Evolutionary conservation across 805 yeast genomes (phyloP).

Genomic region (Kodamaea lidongshanica): DNA sequence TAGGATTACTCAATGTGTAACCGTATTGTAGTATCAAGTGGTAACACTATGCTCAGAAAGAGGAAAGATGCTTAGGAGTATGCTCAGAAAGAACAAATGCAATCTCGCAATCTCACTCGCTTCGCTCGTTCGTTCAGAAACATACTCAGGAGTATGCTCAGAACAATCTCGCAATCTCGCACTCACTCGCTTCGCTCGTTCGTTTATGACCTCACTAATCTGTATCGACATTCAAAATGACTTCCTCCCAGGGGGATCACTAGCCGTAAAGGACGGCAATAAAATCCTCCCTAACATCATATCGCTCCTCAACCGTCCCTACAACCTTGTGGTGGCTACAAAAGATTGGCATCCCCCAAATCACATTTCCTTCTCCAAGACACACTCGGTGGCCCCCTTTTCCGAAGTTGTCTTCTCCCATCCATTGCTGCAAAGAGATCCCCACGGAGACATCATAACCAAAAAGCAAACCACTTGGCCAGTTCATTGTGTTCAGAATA

Average conservation of each 20-base stretch:
- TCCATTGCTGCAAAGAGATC: conserved; percentile 37
- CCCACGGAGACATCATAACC: conserved; percentile 19
- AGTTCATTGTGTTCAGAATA: conserved; percentile 75
- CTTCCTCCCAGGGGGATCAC: conserved; percentile 68
- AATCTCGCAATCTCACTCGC: no score
- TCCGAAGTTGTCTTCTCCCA: conserved; percentile 42
- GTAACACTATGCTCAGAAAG: no score
- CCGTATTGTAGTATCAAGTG: no score
- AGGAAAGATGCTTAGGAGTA: no score
- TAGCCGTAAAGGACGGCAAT: conserved; percentile 67
- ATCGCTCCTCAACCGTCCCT: conserved; percentile 31
- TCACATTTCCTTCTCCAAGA: conserved; percentile 79
- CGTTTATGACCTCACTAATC: conserved; percentile 49
- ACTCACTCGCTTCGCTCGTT: no score
- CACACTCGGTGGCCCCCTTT: conserved; percentile 50
- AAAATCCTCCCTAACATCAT: conserved; percentile 48
- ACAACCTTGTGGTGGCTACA: conserved; percentile 66
- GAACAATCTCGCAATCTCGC: no score
- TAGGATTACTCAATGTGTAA: no score
- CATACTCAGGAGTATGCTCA: no score
- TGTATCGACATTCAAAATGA: conserved; percentile 84
- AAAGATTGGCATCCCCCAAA: conserved; percentile 84
- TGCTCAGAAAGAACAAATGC: no score
- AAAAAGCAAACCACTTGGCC: conserved; percentile 70
- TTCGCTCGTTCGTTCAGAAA: no score